Conservation (phyloP, 768 basidiomycete genomes). For the Tubosaeta sp. region DNA sequence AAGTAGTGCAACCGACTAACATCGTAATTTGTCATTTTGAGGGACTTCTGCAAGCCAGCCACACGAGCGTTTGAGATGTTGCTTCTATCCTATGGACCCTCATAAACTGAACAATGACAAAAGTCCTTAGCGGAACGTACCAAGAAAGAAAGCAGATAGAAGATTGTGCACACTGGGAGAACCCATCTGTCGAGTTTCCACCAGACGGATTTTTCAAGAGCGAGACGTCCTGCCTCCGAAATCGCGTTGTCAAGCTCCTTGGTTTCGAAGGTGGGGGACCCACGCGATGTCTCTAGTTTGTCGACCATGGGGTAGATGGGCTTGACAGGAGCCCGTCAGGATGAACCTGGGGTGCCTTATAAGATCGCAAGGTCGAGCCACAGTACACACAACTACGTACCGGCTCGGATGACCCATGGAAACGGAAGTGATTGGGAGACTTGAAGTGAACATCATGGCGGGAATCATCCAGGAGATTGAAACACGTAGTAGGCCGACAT, state of each 20-base stretch:
- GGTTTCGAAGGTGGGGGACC: not conserved
- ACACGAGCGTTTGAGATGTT: slow-evolving; percentile 60
- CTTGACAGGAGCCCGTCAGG: not conserved
- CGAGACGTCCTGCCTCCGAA: slow-evolving; percentile 8
- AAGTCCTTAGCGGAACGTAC: slow-evolving; percentile 30
- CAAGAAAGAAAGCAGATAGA: slow-evolving; percentile 51
- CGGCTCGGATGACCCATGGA: not conserved
- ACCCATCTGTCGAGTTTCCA: slow-evolving; percentile 47
- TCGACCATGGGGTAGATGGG: slow-evolving; percentile 3
- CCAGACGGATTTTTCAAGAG: slow-evolving; percentile 42
- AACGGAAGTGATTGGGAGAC: not conserved
- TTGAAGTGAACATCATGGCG: not conserved
- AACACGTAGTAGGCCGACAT: not conserved
- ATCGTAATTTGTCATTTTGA: slow-evolving; percentile 28
- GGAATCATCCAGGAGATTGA: not conserved
- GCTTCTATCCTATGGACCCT: slow-evolving; percentile 28
- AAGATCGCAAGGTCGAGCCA: not conserved
- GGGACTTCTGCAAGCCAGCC: slow-evolving; percentile 54
- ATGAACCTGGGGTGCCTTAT: not conserved
- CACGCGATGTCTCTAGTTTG: not conserved
- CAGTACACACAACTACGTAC: not conserved
- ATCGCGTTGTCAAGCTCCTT: slow-evolving; percentile 12
- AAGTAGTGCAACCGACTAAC: slow-evolving; percentile 3
- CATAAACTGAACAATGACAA: not conserved
- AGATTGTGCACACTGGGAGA: slow-evolving; percentile 45